Conservation (phyloP, 2,329 filamentous ascomycete species). For the Colletotrichum sp. region DNA sequence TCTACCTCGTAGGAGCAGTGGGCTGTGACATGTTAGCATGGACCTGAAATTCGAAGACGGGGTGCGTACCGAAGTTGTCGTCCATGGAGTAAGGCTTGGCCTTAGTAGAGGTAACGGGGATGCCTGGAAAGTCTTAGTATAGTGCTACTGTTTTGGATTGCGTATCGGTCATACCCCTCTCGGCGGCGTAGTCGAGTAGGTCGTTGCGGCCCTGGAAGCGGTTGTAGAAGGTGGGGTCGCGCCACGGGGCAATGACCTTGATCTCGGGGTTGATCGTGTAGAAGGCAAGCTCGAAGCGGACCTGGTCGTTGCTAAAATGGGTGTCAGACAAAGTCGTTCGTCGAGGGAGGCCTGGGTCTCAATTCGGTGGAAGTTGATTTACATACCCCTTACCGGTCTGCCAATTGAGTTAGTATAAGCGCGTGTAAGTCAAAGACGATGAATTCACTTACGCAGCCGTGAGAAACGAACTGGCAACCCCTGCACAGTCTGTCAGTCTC, state of each 20-base stretch:
- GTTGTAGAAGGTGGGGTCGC: constrained; percentile 72
- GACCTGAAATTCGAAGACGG: not conserved
- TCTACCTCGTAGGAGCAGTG: constrained; percentile 77
- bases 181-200: constrained; percentile 73
- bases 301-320: constrained; percentile 32
- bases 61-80: not conserved
- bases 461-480: constrained; percentile 44
- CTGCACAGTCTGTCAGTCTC: not conserved
- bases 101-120: constrained; percentile 76
- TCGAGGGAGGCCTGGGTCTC: not conserved
- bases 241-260: constrained; percentile 79
- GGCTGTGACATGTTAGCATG: constrained; percentile 59
- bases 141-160: accelerated
- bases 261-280: constrained; percentile 40
- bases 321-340: not conserved
- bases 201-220: constrained; percentile 74
- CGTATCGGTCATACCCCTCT: constrained; percentile 42
- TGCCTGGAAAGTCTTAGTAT: constrained; percentile 38
- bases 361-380: not conserved
- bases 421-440: not conserved
- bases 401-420: not conserved
- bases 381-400: constrained; percentile 18
- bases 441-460: constrained; percentile 46
- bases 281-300: constrained; percentile 43
- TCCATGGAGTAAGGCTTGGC: constrained; percentile 61